Conservation (phyloP, 2,329 filamentous ascomycete genomes). For the Hirsutella thompsonii region DNA sequence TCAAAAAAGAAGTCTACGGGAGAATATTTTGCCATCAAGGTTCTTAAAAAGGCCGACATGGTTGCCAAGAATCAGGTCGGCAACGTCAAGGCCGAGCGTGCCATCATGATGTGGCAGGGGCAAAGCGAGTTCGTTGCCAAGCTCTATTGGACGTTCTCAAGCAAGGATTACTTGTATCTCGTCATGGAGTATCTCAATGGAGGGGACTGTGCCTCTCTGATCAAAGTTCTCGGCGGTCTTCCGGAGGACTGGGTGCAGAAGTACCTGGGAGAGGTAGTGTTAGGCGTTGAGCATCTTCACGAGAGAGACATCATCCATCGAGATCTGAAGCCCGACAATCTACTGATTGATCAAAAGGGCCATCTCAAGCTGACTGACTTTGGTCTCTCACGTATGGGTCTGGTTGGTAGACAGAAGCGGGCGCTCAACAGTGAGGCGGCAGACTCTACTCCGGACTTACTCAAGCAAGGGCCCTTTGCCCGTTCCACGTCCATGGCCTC, state of each 20-base stretch:
- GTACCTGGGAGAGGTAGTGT: conserved; percentile 87
- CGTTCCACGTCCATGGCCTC: conserved; percentile 76
- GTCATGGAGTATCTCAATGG: conserved; percentile 99
- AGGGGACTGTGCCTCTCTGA: conserved; percentile 89
- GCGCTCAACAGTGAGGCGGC: conserved; percentile 64
- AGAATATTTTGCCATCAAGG: conserved; percentile 98
- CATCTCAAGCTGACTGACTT: conserved; percentile 97
- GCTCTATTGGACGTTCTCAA: conserved; percentile 98
- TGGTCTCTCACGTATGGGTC: conserved; percentile 89
- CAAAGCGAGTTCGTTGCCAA: conserved; percentile 99
- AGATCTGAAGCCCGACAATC: conserved; percentile 92
- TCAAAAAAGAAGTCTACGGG: conserved; percentile 98
- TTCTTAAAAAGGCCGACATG: conserved; percentile 99
- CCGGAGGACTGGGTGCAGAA: conserved; percentile 98
- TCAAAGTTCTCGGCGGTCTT: conserved; percentile 84
- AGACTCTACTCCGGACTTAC: conserved; percentile 80
- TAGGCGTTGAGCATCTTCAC: conserved; percentile 95
- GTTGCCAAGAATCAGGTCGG: conserved; percentile 98
- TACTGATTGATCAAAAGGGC: conserved; percentile 92
- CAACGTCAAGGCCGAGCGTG: conserved; percentile 95
- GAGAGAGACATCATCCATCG: conserved; percentile 91
- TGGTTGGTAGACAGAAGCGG: conserved; percentile 92
- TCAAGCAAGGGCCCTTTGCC: conserved; percentile 86
- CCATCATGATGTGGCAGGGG: conserved; percentile 99
- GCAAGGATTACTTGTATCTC: conserved; percentile 95